Evolutionary conservation across 352 stramenopile genomes (phyloP), one percentile per base, ranked within the genome.

Genomic region (Globisporangium acanthophoron): DNA sequence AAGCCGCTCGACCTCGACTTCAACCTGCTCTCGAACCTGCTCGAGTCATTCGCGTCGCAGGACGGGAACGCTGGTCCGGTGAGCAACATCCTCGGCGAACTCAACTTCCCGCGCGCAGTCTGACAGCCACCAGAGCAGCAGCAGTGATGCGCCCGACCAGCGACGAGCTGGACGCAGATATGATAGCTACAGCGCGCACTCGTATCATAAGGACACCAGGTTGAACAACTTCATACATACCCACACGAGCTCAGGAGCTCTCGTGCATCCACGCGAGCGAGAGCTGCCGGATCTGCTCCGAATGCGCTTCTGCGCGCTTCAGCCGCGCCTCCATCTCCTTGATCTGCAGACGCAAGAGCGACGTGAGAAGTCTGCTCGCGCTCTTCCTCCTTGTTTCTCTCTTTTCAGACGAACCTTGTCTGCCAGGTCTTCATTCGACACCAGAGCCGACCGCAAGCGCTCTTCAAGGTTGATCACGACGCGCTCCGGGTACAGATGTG

Each of bases 31-130:
- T 85, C 81, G 0, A 92, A 91, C 56, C 63, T 96, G 51, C 66
- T 96, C 18, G 84, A 91, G 54, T 93, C 82, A 9, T 74, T 96
- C 43, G 82, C 80, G 21, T 88, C 80, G 12, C 86, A 96, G 59
- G 77, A 90, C 24, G 84, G 82, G 6, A 57, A 80, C 21, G 74
- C 78, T 20, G 85, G 85, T 11, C 85, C 85, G 18, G 82, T 88
- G 12, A 88, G 66, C 60, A 92, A 79, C 54, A 89, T 94, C 55
- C 59, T 94, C 20, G 77, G 70, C 41, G 80, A 91, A 35, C 65
- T 90, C 55, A 71, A 64, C 51, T 74, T 80, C 44, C 64, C 66
- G 2, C 53, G 41, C 21, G 37, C 37, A 18, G 37, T 43, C 12
- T 43, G 13, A 12, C 37, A 15, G 29, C 20, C 11, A 46, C 13